Base-by-base conservation (phyloP, 2,329 filamentous ascomycete genomes). In the Aureobasidium uvarum region DNA sequence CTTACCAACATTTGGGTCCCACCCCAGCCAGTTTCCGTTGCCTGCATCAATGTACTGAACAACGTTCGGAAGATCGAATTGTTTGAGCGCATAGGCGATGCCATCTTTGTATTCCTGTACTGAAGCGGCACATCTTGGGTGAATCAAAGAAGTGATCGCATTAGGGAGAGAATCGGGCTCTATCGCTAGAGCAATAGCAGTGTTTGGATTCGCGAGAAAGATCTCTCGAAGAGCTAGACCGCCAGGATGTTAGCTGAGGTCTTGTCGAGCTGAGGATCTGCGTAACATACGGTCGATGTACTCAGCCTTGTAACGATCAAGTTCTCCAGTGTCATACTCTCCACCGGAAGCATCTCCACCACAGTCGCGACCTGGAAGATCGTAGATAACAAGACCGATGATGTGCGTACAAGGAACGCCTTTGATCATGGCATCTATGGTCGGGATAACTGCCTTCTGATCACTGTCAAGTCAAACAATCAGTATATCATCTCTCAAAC, bases 11-110 rank as follows among this genome's bases (percentile, higher is more conserved):
- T 56, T 56, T 18, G 54, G 54, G 38, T 56, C 54, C 54, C 38
- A 56, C 20, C 54, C 54, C n/a, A 56, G 31, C 54, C 38, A 56
- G 36, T 56, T 56, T 56, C 54, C 38, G 13, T 56, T 56, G 23
- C 54, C 54, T 28, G 38, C 54, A 56, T 56, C 38, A 31, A 56
- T 56, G 38, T 56, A 56, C 36, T 56, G 38, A 56, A 56, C 54
- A 56, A 56, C 54, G 38, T 56, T 56, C 36, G 54, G 54, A 56
- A 56, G 54, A 56, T 56, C 54, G 54, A 56, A 56, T 43, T 56
- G 54, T 43, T 56, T 56, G 13, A 56, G 54, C 54, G 54, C 38
- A 56, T 56, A 56, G 54, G 54, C 54, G 23, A 56, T 56, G 38
- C 54, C 38, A 56, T 56, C 54, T 56, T 56, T 56, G 38, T 56